phyloP scores from a whole-genome alignment of 176 grass and related monocot genomes.

The Zoysia pacifica region DNA sequence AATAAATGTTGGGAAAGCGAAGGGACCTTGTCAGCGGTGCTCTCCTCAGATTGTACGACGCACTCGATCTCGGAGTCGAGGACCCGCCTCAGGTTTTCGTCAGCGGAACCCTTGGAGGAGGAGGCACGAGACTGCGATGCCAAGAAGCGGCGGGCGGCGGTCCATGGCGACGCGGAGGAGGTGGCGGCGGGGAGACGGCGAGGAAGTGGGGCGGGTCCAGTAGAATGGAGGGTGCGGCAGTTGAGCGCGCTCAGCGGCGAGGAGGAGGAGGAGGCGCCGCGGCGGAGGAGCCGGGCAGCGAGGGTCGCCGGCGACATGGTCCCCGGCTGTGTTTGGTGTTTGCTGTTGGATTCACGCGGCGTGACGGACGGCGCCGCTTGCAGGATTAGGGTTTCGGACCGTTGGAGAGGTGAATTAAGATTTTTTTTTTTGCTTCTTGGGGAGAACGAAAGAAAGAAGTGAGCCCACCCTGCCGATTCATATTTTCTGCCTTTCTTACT shows the following conservation, averaged over 20 bases:
- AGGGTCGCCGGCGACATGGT: slow-evolving; percentile 48
- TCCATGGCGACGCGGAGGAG: not conserved
- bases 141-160: slow-evolving; percentile 42
- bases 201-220: slow-evolving; percentile 15
- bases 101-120: slow-evolving; percentile 49
- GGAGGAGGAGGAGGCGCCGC: slow-evolving; percentile 38
- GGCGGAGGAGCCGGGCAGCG: slow-evolving; percentile 53
- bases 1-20: not conserved
- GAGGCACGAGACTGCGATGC: slow-evolving; percentile 22
- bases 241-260: not conserved
- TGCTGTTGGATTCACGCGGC: not conserved
- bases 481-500: too few species aligned
- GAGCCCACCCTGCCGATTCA: too few species aligned
- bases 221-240: slow-evolving; percentile 24
- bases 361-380: slow-evolving; percentile 5
- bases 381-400: slow-evolving; percentile 37
- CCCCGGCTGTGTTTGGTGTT: not conserved
- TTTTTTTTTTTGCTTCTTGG: too few species aligned
- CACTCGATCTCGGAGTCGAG: slow-evolving; percentile 75
- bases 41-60: slow-evolving; percentile 39
- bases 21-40: slow-evolving; percentile 33
- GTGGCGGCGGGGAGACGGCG: slow-evolving; percentile 18
- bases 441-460: too few species aligned
- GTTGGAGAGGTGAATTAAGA: not conserved
- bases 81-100: slow-evolving; percentile 60